Percentiles rank a stretch among this genome's conserved stretches.
These are phyloP conservation scores for Vinca minor DNA, from an alignment of 257 asterid species.

Conservation along the genomic window DNA sequence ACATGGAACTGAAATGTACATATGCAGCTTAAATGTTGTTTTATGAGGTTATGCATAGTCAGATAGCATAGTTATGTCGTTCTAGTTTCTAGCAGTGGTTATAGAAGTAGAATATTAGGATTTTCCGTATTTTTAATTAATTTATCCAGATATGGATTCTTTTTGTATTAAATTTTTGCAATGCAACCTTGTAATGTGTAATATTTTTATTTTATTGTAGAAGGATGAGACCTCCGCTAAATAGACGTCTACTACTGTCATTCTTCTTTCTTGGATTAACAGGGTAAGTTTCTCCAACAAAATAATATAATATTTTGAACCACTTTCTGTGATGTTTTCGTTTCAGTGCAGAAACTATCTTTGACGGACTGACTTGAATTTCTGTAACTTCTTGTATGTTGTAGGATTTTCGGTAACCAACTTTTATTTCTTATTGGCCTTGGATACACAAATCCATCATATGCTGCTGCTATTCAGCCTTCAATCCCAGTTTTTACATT, in stretches of 20 bases:
- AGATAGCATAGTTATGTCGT: neutral
- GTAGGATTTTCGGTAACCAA: conserved; percentile 87
- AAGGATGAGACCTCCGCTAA: conserved; percentile 62
- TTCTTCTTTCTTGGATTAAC: conserved; percentile 95
- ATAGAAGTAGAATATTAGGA: too few species aligned
- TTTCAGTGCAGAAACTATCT: neutral
- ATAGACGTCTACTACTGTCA: conserved; percentile 45
- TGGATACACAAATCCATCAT: conserved; percentile 88
- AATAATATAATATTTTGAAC: neutral
- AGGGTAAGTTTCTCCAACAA: conserved; percentile 45
- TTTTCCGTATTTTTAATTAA: neutral
- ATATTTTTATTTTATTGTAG: conserved; percentile 36
- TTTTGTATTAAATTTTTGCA: neutral
- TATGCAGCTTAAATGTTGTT: neutral
- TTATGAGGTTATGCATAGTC: neutral
- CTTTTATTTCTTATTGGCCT: conserved; percentile 92
- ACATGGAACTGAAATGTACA: neutral
- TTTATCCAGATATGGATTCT: neutral
- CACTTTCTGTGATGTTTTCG: neutral
- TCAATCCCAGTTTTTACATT: conserved; percentile 95
- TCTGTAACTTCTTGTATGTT: neutral
- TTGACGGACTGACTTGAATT: neutral
- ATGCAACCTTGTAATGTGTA: neutral
- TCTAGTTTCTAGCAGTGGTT: neutral
- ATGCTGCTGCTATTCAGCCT: conserved; percentile 97